Percentiles rank a stretch among this genome's conserved stretches.
phyloP scores from a whole-genome alignment of 495 filamentous ascomycete species.

The Aspergillus campestris region DNA sequence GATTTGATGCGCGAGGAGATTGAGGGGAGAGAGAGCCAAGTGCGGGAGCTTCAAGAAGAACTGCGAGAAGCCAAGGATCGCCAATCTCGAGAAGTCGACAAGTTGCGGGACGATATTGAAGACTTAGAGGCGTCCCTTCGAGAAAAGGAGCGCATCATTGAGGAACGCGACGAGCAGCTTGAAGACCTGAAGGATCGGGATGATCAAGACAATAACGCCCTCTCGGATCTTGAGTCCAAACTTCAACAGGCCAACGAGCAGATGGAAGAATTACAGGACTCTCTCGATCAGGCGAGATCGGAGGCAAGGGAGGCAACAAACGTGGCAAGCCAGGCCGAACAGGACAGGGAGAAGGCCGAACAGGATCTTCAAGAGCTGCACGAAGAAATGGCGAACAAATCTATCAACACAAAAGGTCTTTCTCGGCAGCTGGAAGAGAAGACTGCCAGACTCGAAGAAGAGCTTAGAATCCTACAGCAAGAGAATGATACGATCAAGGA shows the following conservation, averaged over 20 bases:
- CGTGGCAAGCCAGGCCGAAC: slow-evolving; percentile 53
- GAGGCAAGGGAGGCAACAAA: slow-evolving; percentile 51
- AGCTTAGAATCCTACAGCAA: slow-evolving; percentile 52
- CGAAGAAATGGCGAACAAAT: slow-evolving; percentile 73
- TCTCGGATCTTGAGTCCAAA: slow-evolving; percentile 43
- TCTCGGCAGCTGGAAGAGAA: slow-evolving; percentile 69
- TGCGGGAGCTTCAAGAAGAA: slow-evolving; percentile 39
- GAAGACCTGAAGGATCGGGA: slow-evolving; percentile 50
- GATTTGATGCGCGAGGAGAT: slow-evolving; percentile 51
- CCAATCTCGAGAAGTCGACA: slow-evolving; percentile 48
- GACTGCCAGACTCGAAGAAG: slow-evolving; percentile 52
- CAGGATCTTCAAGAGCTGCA: slow-evolving; percentile 52
- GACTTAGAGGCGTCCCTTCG: slow-evolving; percentile 58
- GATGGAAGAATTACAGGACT: slow-evolving; percentile 54
- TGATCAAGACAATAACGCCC: slow-evolving; percentile 42
- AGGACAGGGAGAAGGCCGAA: slow-evolving; percentile 46
- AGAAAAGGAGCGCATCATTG: slow-evolving; percentile 56
- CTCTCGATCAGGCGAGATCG: slow-evolving; percentile 41
- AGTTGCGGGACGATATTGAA: slow-evolving; percentile 57
- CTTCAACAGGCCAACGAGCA: slow-evolving; percentile 48
- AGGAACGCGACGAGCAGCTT: slow-evolving; percentile 58
- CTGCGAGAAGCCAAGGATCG: slow-evolving; percentile 36
- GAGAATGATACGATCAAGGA: slow-evolving; percentile 45
- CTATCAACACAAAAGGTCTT: slow-evolving; percentile 65
- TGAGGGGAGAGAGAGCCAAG: slow-evolving; percentile 45